Evolutionary conservation across 148 eudicot genomes (phyloP).

Genomic region (Pouteria glomerata): DNA sequence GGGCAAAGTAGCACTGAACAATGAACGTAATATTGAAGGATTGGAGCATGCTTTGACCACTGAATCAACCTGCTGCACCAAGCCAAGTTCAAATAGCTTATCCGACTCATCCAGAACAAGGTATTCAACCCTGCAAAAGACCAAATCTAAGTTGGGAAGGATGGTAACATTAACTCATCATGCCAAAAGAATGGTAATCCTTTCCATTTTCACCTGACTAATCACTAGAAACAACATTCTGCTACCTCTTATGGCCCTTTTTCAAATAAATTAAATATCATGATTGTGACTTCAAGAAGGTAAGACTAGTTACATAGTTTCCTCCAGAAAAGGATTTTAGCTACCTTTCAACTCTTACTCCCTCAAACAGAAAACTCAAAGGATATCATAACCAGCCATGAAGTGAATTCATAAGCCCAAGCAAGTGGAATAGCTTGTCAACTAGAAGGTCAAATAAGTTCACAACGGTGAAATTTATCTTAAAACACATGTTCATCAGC

Average conservation of each 20-base stretch:
- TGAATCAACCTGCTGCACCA: slow-evolving; percentile 82
- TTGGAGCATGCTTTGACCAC: slow-evolving; percentile 95
- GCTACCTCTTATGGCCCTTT: not conserved
- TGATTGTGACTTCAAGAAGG: not conserved
- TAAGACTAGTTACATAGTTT: not conserved
- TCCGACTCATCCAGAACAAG: slow-evolving; percentile 98
- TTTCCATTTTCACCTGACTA: not conserved
- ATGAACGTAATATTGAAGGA: slow-evolving; percentile 71
- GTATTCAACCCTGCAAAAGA: slow-evolving; percentile 77
- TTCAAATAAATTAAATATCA: not conserved
- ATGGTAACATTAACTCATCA: slow-evolving; percentile 3
- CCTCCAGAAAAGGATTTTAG: not conserved
- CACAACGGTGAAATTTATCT: not conserved
- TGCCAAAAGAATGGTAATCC: not conserved
- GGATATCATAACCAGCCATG: not conserved
- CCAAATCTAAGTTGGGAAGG: not conserved
- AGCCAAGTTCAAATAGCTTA: slow-evolving; percentile 90
- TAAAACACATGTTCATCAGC: not conserved
- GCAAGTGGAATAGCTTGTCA: not conserved
- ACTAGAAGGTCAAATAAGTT: not conserved
- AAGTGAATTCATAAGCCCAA: not conserved
- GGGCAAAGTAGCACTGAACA: slow-evolving; percentile 97
- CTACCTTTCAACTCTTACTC: not conserved
- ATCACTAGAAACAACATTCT: slow-evolving; percentile 1
- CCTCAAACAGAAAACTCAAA: not conserved